These are phyloP conservation scores for Magnaporthiopsis incrustans DNA, from an alignment of 2,329 filamentous ascomycete species.

Conservation along the genomic window DNA sequence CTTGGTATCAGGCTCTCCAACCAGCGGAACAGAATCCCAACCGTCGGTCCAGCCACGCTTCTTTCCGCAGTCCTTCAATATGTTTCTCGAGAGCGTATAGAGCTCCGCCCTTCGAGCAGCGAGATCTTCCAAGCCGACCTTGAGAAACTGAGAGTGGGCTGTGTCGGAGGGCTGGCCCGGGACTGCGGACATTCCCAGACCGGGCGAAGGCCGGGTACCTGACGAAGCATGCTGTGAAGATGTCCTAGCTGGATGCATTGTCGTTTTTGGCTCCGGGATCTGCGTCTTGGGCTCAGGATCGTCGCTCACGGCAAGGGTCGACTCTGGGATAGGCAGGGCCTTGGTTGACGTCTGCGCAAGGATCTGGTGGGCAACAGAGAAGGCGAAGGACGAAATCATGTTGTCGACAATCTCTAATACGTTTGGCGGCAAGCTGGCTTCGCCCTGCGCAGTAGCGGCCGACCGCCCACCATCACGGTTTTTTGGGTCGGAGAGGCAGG, in stretches of 20 bases:
- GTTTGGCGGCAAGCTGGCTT: constrained; percentile 23
- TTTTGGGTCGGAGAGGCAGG: constrained; percentile 35
- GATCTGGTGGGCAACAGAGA: constrained; percentile 67
- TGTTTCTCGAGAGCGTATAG: constrained; percentile 68
- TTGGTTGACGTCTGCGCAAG: constrained; percentile 67
- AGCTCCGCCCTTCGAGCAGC: constrained; percentile 78
- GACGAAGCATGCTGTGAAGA: constrained; percentile 48
- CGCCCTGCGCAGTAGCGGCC: constrained; percentile 15
- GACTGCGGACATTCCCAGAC: constrained; percentile 46
- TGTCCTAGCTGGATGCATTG: constrained; percentile 59
- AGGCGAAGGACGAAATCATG: constrained; percentile 69
- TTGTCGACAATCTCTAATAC: constrained; percentile 57
- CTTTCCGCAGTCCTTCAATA: constrained; percentile 67
- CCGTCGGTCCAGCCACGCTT: constrained; percentile 68
- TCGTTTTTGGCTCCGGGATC: constrained; percentile 61
- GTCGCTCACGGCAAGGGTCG: constrained; percentile 32
- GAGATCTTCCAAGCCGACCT: constrained; percentile 68
- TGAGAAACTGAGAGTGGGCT: constrained; percentile 42
- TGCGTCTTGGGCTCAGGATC: constrained; percentile 53
- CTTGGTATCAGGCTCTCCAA: constrained; percentile 33
- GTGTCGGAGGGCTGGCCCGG: constrained; percentile 29
- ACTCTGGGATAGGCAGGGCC: constrained; percentile 57
- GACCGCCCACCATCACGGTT: background rate
- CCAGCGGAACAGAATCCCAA: constrained; percentile 55
- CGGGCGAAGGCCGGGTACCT: constrained; percentile 28